Conservation (phyloP, 2,329 filamentous ascomycete genomes). For the Tolypocladium inflatum region DNA sequence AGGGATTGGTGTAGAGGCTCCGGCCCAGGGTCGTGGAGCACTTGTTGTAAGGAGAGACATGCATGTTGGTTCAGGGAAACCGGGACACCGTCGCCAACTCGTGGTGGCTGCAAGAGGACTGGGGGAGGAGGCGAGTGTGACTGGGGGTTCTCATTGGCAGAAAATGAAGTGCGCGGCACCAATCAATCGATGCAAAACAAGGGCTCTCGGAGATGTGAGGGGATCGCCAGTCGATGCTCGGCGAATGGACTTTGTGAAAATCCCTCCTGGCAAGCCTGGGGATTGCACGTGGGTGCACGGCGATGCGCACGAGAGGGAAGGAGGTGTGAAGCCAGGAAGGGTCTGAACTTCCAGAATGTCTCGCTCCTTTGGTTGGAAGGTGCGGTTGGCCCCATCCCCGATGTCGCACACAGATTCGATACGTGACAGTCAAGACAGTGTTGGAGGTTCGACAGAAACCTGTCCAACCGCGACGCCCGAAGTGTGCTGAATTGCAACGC, state of each 20-base stretch:
- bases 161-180: background rate
- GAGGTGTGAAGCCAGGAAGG: slow-evolving; percentile 2
- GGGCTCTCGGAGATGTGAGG: background rate
- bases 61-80: background rate
- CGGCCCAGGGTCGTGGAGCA: background rate
- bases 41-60: slow-evolving; percentile 5
- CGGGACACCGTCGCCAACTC: background rate
- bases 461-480: background rate
- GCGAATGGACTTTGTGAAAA: slow-evolving; percentile 11
- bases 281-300: background rate
- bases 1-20: background rate
- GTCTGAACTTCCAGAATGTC: slow-evolving; percentile 9
- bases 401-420: background rate
- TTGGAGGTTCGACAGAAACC: background rate
- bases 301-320: background rate
- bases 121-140: background rate
- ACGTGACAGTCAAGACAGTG: background rate
- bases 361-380: background rate
- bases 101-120: background rate
- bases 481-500: background rate
- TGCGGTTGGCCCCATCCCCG: background rate
- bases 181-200: slow-evolving; percentile 4
- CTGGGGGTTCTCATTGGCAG: slow-evolving; percentile 1
- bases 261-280: background rate
- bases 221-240: background rate